Conservation (phyloP, 2,329 filamentous ascomycete species). For the Geoglossum cookeanum region DNA sequence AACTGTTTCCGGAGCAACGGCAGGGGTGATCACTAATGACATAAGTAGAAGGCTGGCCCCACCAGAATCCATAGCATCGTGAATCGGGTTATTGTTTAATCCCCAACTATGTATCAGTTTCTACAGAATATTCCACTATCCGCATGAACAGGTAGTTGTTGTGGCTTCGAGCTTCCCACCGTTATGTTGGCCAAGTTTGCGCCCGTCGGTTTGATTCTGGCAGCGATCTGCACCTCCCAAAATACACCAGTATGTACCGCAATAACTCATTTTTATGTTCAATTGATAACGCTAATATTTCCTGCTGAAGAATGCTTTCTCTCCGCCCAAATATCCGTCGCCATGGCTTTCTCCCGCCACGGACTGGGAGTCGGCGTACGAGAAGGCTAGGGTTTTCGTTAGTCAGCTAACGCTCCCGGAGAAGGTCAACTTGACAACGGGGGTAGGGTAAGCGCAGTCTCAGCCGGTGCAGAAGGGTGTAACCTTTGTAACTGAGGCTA, state of each 20-base stretch:
- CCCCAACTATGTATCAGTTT: background rate
- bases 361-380: conserved; percentile 58
- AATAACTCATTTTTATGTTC: background rate
- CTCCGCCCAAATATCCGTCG: conserved; percentile 60
- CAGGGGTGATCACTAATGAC: too few species aligned
- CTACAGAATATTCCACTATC: background rate
- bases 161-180: background rate
- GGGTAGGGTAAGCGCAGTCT: conserved; percentile 45
- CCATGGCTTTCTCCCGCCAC: conserved; percentile 67
- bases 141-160: background rate
- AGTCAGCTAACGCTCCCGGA: conserved; percentile 65
- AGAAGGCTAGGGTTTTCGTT: conserved; percentile 59
- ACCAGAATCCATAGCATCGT: too few species aligned
- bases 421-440: conserved; percentile 91
- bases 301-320: conserved; percentile 15
- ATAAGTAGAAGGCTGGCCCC: too few species aligned
- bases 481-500: conserved; percentile 8
- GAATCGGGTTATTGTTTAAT: background rate
- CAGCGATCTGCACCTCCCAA: background rate
- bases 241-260: background rate
- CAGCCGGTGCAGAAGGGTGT: background rate
- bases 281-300: background rate
- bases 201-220: background rate
- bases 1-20: background rate
- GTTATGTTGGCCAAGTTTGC: background rate